Evolutionary conservation across 2,329 filamentous ascomycete species (phyloP), one percentile per base, ranked within the genome.

Genomic region (Amesomyces nigricolor): DNA sequence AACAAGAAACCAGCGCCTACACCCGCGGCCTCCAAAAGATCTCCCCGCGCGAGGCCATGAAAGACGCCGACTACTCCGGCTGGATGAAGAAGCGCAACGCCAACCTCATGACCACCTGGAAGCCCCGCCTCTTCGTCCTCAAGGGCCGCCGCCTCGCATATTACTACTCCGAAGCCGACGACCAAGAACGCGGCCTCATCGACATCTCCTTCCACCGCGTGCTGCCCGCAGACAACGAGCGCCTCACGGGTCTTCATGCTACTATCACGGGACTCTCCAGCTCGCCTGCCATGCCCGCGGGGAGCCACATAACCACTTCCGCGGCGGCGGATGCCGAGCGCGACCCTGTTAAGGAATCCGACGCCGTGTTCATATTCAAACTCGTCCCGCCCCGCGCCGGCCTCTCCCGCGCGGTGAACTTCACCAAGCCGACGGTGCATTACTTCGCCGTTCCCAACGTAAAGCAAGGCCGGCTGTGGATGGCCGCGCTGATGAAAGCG

Each of bases 31-130:
- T 97, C 40, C 81, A 88, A 63, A 91, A 91, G 71, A 87, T 92
- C 58, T 75, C 82, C 0, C 94, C 94, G 0, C 78, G 84, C 53
- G 89, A 96, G 67, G 91, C 92, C 58, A 94, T 96, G 71, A 75
- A 84, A 59, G 85, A 83, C 58, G 92, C 90, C 53, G 92, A 99
- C 67, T 97, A 96, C 70, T 92, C 87, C 65, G 94, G 94, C 1
- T 99, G 94, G 94, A 99, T 99, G 94, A 97, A 94, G 78, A 99
- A 99, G 79, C 91, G 95, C 72, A 96, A 90, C 57, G 92, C 90
- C 1, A 94, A 92, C 66, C 77, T 97, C 35, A 96, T 99, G 86
- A 91, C 91, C 2, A 96, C 91, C 1, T 99, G 94, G 94, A 99
- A 97, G 68, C 88, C 91, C 11, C 86, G 94, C 11, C 79, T 97